Conservation (phyloP, 164 flowering plant species). For the Piper longum region DNA sequence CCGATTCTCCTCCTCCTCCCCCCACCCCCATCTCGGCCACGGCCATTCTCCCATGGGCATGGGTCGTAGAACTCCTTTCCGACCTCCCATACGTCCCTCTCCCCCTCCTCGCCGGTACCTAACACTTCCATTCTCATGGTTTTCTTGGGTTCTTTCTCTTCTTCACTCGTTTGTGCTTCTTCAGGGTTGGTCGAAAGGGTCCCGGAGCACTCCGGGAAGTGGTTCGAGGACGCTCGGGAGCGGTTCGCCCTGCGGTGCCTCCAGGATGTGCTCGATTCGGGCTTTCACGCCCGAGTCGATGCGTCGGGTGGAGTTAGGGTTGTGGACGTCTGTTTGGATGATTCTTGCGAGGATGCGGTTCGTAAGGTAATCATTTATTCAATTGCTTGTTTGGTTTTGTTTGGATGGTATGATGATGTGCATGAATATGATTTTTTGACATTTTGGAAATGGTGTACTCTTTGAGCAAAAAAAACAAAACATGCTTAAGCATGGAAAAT, state of each 20-base stretch:
- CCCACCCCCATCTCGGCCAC: constrained; percentile 26
- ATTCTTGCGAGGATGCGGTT: not conserved
- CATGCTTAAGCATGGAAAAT: not conserved
- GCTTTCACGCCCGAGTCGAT: not conserved
- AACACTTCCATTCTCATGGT: not conserved
- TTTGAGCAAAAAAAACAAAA: too few relatives aligned
- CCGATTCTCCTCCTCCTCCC: constrained; percentile 14
- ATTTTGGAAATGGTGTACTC: not conserved
- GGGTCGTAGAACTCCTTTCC: not conserved
- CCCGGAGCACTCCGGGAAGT: not conserved
- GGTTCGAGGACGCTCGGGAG: not conserved
- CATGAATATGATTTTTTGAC: not conserved
- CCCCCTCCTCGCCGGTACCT: not conserved
- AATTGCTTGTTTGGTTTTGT: not conserved
- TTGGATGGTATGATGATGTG: not conserved
- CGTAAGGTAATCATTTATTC: not conserved
- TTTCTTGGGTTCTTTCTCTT: not conserved
- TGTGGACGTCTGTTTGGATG: not conserved
- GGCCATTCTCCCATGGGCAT: constrained; percentile 13
- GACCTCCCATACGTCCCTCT: not conserved
- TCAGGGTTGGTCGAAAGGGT: not conserved
- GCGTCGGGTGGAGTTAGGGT: not conserved
- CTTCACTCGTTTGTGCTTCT: not conserved
- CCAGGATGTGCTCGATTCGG: not conserved
- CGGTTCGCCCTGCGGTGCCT: not conserved